phyloP scores from a whole-genome alignment of 2,329 filamentous ascomycete species.

The Exserohilum turcica region DNA sequence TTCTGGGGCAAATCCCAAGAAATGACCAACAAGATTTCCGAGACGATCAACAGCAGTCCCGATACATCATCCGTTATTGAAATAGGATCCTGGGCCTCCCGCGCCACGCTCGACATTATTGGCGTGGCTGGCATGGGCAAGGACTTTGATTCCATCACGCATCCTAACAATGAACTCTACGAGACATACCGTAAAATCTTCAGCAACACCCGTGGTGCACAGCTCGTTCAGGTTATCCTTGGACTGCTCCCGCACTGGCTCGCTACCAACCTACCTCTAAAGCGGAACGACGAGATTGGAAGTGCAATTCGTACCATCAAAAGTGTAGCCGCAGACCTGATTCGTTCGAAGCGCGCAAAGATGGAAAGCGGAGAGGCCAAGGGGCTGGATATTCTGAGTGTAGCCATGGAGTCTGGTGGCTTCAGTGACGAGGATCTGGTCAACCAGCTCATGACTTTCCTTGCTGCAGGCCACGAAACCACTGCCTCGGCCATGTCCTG shows the following conservation, averaged over 20 bases:
- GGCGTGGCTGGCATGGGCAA: constrained; percentile 62
- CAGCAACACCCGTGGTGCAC: constrained; percentile 55
- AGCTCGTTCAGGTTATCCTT: constrained; percentile 62
- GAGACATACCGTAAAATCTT: constrained; percentile 59
- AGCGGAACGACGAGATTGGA: constrained; percentile 62
- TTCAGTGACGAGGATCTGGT: constrained; percentile 82
- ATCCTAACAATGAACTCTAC: constrained; percentile 59
- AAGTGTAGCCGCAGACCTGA: constrained; percentile 68
- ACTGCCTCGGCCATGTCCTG: constrained; percentile 61
- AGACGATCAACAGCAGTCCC: constrained; percentile 28
- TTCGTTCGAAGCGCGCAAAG: constrained; percentile 69
- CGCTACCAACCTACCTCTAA: constrained; percentile 67
- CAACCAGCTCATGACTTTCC: constrained; percentile 89
- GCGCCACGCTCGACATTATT: constrained; percentile 64
- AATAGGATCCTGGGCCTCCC: constrained; percentile 54
- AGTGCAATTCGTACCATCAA: constrained; percentile 53
- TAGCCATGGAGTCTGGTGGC: constrained; percentile 74
- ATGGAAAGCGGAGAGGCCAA: constrained; percentile 52
- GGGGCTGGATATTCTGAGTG: constrained; percentile 77
- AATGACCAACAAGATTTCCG: constrained; percentile 45
- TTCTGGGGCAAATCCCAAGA: constrained; percentile 58
- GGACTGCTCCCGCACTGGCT: constrained; percentile 69
- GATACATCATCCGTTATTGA: constrained; percentile 48
- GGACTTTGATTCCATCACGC: constrained; percentile 59
- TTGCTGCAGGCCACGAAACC: constrained; percentile 70